Evolutionary conservation across 2,329 filamentous ascomycete species (phyloP), one percentile per base, ranked within the genome.

Genomic region (Pezicula carpinea): DNA sequence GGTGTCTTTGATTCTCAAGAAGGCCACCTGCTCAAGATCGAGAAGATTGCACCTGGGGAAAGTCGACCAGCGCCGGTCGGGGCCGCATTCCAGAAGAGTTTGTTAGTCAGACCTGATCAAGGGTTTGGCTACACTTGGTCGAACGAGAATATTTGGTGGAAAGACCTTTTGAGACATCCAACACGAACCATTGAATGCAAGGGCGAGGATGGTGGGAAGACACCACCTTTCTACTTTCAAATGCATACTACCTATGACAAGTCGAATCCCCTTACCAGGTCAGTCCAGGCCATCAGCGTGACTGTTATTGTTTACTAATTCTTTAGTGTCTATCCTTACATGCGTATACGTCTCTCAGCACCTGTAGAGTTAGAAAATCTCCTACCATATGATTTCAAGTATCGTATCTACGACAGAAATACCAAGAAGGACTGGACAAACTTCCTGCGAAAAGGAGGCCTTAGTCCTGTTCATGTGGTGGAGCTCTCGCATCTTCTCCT

Each of bases 401-500:
- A 99, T 66, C 83, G 92, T 46, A 97, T 99, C 46, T 99, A 97
- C 62, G 93, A 99, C 72, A 96, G 95, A 71, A 95, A 96, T 65
- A 96, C 91, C 0, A 95, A 92, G 74, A 96, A 95, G 64, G 93
- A 99, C 64, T 99, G 93, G 93, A 95, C 89, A 4, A 99, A 99
- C 65, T 99, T 99, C 70, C 72, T 99, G 39, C 83, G 93, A 48
- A 97, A 96, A 67, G 93, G 95, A 21, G 95, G 95, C 13, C 85
- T 97, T 47, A 99, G 93, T 64, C 95, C 95, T 1, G 91, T 99
- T 0, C 93, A 99, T 64, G 91, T 97, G 8, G 92, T 97, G 15
- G 92, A 99, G 67, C 75, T 99, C 17, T 96, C 92, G 1, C 95
- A 97, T 67, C 75, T 99, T 7, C 76, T 99, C 3, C 75, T 99